A percentile compares a stretch with the other conserved stretches of the same genome.
These are phyloP conservation scores for Mucor piriformis DNA, from an alignment of 371 early-diverging fungal species.

Conservation along the genomic window DNA sequence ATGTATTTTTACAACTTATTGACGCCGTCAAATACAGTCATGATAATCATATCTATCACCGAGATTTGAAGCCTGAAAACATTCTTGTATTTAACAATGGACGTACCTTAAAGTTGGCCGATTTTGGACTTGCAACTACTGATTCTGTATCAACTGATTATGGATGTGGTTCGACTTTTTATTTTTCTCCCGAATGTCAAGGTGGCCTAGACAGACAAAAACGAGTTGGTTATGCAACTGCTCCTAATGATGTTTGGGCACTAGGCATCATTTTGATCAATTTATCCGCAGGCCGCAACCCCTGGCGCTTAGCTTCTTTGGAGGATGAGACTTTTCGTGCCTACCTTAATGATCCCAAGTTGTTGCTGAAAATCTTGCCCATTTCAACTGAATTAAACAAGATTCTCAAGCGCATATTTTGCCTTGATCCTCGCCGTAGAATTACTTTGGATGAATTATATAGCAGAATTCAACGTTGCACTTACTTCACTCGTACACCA, in stretches of 20 bases:
- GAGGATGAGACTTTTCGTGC: conserved; percentile 76
- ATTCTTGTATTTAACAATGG: conserved; percentile 57
- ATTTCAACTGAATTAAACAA: conserved; percentile 74
- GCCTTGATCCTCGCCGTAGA: conserved; percentile 69
- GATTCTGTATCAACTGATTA: conserved; percentile 74
- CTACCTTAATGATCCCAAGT: conserved; percentile 61
- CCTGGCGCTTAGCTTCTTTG: conserved; percentile 78
- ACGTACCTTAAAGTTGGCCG: conserved; percentile 78
- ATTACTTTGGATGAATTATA: conserved; percentile 70
- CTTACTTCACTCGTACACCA: conserved; percentile 56
- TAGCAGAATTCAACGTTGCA: conserved; percentile 58
- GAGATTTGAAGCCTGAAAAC: conserved; percentile 80
- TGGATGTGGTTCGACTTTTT: conserved; percentile 91
- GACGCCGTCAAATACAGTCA: conserved; percentile 66
- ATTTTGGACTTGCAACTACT: conserved; percentile 92
- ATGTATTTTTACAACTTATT: conserved; percentile 62
- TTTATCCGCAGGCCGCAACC: conserved; percentile 75
- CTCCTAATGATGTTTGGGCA: conserved; percentile 86
- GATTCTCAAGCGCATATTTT: conserved; percentile 75
- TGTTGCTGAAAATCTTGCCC: conserved; percentile 63
- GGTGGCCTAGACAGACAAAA: conserved; percentile 57
- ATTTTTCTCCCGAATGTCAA: conserved; percentile 93
- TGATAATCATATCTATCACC: conserved; percentile 61
- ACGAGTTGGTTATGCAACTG: conserved; percentile 61
- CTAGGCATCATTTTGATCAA: conserved; percentile 84